Base-by-base conservation (phyloP, 1,139 yeast genomes). In the Diutina neorugosa region DNA sequence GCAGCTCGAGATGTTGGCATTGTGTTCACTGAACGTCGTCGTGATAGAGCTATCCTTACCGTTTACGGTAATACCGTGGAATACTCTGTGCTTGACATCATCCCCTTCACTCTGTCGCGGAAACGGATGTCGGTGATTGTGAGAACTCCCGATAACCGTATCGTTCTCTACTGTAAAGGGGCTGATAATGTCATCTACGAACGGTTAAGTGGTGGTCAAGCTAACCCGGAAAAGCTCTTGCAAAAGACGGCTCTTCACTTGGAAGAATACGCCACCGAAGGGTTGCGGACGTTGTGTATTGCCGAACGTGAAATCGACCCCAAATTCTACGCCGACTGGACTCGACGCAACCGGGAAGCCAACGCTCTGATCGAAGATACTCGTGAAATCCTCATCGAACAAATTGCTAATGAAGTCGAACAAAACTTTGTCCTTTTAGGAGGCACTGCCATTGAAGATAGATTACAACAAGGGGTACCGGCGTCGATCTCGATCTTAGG, bases 361-460 rank as follows among this genome's bases (percentile, higher is more conserved):
- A 69, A 76, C 49, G 78, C 94, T 14, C 78, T 86, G 1, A 81
- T 94, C 51, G 76, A 85, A 49, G 85, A 81, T 49, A 75, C 86
- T 55, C 80, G 98, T 65, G 97, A 90, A 9, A 27, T 27, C 5
- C 14, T 74, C 69, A 55, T 75, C 79, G 78, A 71, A 71, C 56
- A 63, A 62, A 51, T 72, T 4, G 50, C 50, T 41, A 93, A 90
- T 52, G 81, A 82, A 53, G 82, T 93, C 60, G 98, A 93, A 68
- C 76, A 79, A 34, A 81, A 82, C 44, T 71, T 93, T 61, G 72
- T 72, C 16, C 71, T 93, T 55, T 70, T 93, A 44, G 98, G 98
- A 57, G 98, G 98, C 61, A 93, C 98, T 34, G 98, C 98, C 19
- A 93, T 93, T 67, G 98, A 93, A 67, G 98, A 93, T 69, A 78